These are phyloP conservation scores for Solanum pennellii DNA, from an alignment of 257 asterid species.

Conservation along the genomic window DNA sequence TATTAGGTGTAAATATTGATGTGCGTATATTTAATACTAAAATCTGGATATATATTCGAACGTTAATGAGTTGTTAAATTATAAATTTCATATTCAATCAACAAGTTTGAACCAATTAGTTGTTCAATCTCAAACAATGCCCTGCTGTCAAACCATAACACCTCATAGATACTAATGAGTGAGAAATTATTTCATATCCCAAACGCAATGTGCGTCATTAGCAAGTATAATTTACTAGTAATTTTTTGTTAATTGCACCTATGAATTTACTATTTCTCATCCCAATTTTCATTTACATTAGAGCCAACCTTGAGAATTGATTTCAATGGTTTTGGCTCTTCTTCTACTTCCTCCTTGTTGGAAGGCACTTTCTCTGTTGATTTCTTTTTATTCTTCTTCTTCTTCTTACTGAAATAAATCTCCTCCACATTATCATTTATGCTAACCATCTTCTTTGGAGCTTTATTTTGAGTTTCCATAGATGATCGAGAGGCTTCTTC, in stretches of 20 bases:
- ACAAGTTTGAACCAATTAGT: background rate
- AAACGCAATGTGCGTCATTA: background rate
- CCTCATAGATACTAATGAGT: background rate
- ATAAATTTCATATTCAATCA: background rate
- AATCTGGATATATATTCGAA: background rate
- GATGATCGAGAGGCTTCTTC: background rate
- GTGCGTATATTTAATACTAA: background rate
- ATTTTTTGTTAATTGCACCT: background rate
- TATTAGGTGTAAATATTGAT: background rate
- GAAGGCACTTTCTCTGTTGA: background rate
- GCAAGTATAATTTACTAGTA: background rate
- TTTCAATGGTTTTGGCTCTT: slow-evolving; percentile 6
- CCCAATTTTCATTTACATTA: background rate
- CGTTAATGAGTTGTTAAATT: background rate
- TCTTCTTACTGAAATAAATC: background rate
- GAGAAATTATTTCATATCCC: background rate
- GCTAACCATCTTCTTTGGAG: slow-evolving; percentile 24
- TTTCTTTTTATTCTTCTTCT: background rate
- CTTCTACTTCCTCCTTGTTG: background rate
- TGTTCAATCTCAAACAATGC: background rate
- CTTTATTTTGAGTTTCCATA: background rate
- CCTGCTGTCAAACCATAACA: background rate
- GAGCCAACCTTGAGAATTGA: slow-evolving; percentile 16
- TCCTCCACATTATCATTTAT: slow-evolving; percentile 15
- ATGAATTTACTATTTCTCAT: background rate